A percentile compares a stretch with the other conserved stretches of the same genome.
Conservation (phyloP, 352 stramenopile genomes). For the Phytophthora sojae region DNA sequence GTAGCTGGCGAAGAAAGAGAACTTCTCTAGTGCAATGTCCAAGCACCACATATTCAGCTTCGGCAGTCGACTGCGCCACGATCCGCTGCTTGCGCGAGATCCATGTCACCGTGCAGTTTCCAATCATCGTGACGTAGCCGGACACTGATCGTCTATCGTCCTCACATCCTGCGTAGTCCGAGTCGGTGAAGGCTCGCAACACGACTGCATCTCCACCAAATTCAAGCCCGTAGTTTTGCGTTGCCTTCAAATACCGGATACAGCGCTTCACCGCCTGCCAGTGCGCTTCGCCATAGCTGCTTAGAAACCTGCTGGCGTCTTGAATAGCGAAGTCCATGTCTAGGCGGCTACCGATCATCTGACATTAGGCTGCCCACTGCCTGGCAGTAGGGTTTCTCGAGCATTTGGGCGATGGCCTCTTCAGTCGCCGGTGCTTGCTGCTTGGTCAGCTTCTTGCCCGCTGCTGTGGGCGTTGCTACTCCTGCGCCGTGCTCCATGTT, state of each 20-base stretch:
- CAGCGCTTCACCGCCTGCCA: conserved; percentile 19
- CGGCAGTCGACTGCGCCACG: conserved; percentile 15
- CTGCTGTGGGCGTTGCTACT: neutral
- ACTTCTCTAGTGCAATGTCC: conserved; percentile 16
- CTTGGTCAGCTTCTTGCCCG: conserved; percentile 9
- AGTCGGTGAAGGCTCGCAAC: conserved; percentile 1
- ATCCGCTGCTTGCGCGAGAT: conserved; percentile 20
- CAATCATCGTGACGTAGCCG: conserved; percentile 19
- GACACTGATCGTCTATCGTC: conserved; percentile 13
- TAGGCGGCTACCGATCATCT: conserved; percentile 26
- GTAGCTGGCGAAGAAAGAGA: conserved; percentile 17
- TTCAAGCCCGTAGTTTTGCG: neutral
- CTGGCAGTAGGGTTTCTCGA: conserved; percentile 21
- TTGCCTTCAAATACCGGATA: conserved; percentile 19
- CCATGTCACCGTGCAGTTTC: conserved; percentile 26
- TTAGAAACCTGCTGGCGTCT: conserved; percentile 17
- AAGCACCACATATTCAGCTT: conserved; percentile 25
- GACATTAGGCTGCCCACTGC: conserved; percentile 30
- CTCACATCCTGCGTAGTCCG: conserved; percentile 9
- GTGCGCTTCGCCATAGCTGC: conserved; percentile 4
- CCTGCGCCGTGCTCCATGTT: conserved; percentile 16
- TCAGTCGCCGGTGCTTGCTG: neutral
- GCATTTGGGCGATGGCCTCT: conserved; percentile 12
- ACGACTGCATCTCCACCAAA: conserved; percentile 6
- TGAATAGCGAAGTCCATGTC: conserved; percentile 23